A percentile compares a stretch with the other conserved stretches of the same genome.
These are phyloP conservation scores for Delphinella strobiligena DNA, from an alignment of 2,329 filamentous ascomycete species.

Conservation along the genomic window DNA sequence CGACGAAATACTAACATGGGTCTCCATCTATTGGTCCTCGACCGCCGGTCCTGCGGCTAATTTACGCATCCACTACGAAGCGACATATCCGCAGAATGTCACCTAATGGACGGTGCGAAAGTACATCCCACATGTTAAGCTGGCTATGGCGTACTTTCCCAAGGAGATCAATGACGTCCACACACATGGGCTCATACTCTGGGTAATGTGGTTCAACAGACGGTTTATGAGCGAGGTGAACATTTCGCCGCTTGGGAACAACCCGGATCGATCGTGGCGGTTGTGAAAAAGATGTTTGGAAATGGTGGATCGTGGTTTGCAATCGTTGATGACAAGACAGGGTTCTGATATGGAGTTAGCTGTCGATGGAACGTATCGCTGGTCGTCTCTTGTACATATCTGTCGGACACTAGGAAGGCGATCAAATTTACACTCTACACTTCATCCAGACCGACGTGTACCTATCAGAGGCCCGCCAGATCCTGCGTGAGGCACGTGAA, in stretches of 20 bases:
- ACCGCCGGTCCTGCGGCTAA: constrained; percentile 56
- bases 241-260: constrained; percentile 49
- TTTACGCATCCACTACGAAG: constrained; percentile 62
- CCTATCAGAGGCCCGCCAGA: too few species aligned
- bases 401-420: too few species aligned
- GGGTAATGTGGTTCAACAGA: constrained; percentile 46
- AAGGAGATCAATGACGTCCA: constrained; percentile 41
- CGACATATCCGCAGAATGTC: constrained; percentile 26
- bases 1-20: constrained; percentile 65
- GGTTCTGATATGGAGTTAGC: not conserved
- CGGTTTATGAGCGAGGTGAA: constrained; percentile 36
- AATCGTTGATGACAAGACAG: constrained; percentile 2
- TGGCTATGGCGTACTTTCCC: constrained; percentile 40
- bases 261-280: constrained; percentile 38
- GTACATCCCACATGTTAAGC: constrained; percentile 26
- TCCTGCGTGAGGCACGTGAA: too few species aligned
- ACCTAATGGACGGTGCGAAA: constrained; percentile 2
- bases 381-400: too few species aligned
- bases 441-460: too few species aligned
- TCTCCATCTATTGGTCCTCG: constrained; percentile 61
- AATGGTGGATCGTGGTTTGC: constrained; percentile 21
- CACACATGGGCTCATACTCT: constrained; percentile 46
- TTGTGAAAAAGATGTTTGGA: constrained; percentile 46
- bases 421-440: too few species aligned
- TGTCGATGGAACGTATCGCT: too few species aligned